Base-by-base conservation (phyloP, 805 yeast genomes). In the Suhomyces sp. region DNA sequence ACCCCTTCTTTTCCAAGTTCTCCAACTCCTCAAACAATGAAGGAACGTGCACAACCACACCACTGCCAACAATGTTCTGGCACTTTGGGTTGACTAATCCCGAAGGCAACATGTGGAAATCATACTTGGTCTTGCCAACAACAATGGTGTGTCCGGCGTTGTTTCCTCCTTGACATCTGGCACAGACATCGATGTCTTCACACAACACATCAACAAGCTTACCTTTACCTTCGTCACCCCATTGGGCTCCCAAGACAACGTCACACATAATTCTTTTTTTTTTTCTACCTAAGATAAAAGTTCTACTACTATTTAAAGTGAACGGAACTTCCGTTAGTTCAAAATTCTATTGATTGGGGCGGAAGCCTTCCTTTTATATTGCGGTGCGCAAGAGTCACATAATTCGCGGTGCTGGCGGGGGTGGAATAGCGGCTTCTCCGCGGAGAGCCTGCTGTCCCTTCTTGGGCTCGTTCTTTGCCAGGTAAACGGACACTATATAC, bases 211-310 rank as follows among this genome's bases (percentile, higher is more conserved):
- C 99, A 48, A 94, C 99, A 54, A 94, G 82, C 74, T 94, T 94
- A 54, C 99, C 99, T 71, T 94, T 94, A 69, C 99, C 99, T 83
- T 94, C 99, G 69, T 94, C 99, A 59, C 99, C 99, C 99, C 99
- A 94, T 76, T 94, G 99, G 74, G 98, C 79, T 54, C 99, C 99
- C 65, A 94, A 81, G 51, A 94, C 99, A 59, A 94, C 98, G 77
- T 87, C 88, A 70, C 89, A 87, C 92, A 86, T 86, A 15, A 33
- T 6, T 22, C 56, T 6, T 7, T 24, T 24, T 24, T 24, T 24
- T 33, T 22, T 29, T 22, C 27, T 40, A 35, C 27, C 35, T 48
- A 35, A 12, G 23, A 41, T 36, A 27, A 31, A 47, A 31, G 44
- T 42, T 35, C 42, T 24, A 49, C 52, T 35, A 42, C 38, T 42